Evolutionary conservation across 2,329 filamentous ascomycete species (phyloP), one percentile per base, ranked within the genome.

Genomic region (Paecilomyces fulvus): DNA sequence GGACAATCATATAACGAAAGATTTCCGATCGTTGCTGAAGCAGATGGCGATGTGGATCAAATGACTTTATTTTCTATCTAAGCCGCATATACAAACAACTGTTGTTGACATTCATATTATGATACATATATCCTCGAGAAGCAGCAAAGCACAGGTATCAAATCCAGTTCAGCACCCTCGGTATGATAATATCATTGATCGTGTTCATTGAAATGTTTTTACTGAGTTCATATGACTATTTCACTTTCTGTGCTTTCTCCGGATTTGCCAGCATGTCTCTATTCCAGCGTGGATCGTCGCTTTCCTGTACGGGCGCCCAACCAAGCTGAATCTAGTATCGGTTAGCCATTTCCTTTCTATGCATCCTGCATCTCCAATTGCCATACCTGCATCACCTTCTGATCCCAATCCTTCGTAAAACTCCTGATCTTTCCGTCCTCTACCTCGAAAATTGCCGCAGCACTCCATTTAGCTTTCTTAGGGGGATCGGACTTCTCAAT

Each of bases 351-450:
- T 31, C 9, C n/a, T 43, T 17, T 17, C 14, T 43, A 17, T 17
- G 14, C 9, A 20, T 17, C 10, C 3, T 43, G n/a, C 37, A 37
- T 6, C 0, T 12, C 43, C 31, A 11, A 48, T 21, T 2, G 17
- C 9, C 33, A 30, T 52, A 63, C 59, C 60, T 64, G 61, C 63
- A 64, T 63, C 20, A 59, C 60, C 55, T 63, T 64, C 56, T 66
- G 65, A 59, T 73, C 70, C 69, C 72, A 73, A 53, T 72, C 70
- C 56, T 73, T 73, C 17, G 65, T 70, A 59, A 70, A 73, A 25
- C 68, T 67, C 55, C 64, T 63, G 20, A 73, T 63, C 61, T 72
- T 73, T 9, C 68, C 70, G 30, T 68, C 62, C 31, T 67, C 61
- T 14, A 72, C 63, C 57, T 73, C 70, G 56, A 73, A 73, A 25